Conservation (phyloP, 2,329 filamentous ascomycete genomes). For the Microsporum ferrugineum region DNA sequence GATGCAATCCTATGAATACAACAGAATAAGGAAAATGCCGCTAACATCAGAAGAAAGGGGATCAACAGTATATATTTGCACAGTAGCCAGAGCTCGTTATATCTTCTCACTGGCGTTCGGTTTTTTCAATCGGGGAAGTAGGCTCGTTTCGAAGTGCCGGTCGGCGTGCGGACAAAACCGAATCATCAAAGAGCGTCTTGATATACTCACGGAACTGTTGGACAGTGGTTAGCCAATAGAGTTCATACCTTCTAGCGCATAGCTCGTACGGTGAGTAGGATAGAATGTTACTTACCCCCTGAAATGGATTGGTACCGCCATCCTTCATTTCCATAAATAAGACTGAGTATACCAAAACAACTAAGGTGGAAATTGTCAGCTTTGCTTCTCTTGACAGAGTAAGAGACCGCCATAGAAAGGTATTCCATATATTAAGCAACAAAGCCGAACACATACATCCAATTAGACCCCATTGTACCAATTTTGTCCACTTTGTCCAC, state of each 20-base stretch:
- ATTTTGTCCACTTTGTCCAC: slow-evolving; percentile 47
- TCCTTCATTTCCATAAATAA: slow-evolving; percentile 36
- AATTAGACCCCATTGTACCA: slow-evolving; percentile 46
- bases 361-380: slow-evolving; percentile 14
- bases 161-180: slow-evolving; percentile 7
- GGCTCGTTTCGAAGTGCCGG: background rate
- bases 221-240: background rate
- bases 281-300: slow-evolving; percentile 24
- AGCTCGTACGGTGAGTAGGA: background rate
- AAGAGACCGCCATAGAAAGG: too few relatives aligned
- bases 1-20: background rate
- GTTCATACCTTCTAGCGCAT: background rate
- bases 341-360: slow-evolving; percentile 32
- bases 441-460: slow-evolving; percentile 33
- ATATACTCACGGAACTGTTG: slow-evolving; percentile 8
- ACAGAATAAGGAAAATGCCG: background rate
- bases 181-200: slow-evolving; percentile 3
- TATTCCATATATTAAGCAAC: background rate
- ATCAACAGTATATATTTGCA: background rate
- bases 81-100: background rate
- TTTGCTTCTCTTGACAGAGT: background rate
- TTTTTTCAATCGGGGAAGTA: background rate
- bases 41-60: background rate
- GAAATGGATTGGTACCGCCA: slow-evolving; percentile 30
- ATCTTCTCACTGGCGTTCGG: background rate